Conservation (phyloP, 495 filamentous ascomycete species). For the Penicillium paxilli region DNA sequence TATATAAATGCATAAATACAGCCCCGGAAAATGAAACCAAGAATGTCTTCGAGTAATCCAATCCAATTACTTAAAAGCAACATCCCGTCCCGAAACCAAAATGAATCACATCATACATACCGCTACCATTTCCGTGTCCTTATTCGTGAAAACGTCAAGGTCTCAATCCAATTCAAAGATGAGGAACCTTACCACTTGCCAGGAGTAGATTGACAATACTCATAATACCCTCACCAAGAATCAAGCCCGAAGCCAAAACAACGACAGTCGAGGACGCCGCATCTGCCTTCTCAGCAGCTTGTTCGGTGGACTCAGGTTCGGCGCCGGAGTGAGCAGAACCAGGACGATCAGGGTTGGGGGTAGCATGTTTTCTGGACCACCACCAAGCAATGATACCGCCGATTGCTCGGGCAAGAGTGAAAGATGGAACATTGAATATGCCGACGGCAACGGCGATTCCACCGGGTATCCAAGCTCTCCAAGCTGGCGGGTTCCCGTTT, state of each 20-base stretch:
- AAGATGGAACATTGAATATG: conserved; percentile 97
- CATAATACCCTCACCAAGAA: conserved; percentile 89
- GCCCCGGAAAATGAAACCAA: neutral
- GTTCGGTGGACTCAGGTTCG: conserved; percentile 5
- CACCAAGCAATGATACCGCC: conserved; percentile 87
- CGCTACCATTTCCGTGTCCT: too few relatives aligned
- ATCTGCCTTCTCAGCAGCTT: conserved; percentile 41
- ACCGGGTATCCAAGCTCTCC: conserved; percentile 67
- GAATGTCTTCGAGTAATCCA: too few relatives aligned
- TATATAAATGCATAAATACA: neutral
- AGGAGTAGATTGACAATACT: conserved; percentile 89
- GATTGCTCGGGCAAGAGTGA: conserved; percentile 85
- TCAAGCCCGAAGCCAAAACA: conserved; percentile 72
- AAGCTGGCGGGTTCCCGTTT: conserved; percentile 28
- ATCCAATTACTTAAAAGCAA: too few relatives aligned
- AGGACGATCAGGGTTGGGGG: neutral
- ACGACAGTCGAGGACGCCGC: conserved; percentile 55
- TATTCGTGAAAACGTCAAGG: neutral
- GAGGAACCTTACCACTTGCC: conserved; percentile 76
- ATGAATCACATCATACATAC: too few relatives aligned
- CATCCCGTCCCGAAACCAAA: too few relatives aligned
- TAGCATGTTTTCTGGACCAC: conserved; percentile 38
- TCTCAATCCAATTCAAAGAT: conserved; percentile 48
- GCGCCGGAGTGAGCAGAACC: too few relatives aligned
- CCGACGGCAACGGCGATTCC: conserved; percentile 96